phyloP scores from a whole-genome alignment of 2,329 filamentous ascomycete species.

The Aspergillus novofumigatus region DNA sequence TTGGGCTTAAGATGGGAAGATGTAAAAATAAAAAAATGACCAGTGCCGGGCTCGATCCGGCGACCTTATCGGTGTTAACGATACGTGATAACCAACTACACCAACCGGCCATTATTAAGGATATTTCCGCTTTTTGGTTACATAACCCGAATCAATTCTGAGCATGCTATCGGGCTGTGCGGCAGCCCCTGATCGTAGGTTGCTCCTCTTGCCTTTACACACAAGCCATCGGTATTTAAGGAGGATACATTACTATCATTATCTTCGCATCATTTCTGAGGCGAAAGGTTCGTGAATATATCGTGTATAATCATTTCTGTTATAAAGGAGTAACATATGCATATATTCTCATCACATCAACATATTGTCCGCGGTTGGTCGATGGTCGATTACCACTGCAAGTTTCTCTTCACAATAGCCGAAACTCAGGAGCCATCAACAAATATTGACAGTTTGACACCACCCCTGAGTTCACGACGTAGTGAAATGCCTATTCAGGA shows the following conservation, averaged over 20 bases:
- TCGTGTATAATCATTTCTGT: no score
- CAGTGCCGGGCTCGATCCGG: conserved; percentile 24
- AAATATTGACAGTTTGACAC: neutral
- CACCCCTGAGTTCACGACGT: neutral
- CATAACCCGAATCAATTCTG: neutral
- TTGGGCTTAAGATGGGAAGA: no score
- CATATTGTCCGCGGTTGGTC: no score
- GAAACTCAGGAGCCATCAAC: no score
- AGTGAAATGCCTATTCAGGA: neutral
- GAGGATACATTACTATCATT: neutral
- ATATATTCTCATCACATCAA: no score
- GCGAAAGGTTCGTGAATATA: no score
- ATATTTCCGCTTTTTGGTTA: neutral
- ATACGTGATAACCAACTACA: conserved; percentile 23
- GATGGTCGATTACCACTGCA: no score
- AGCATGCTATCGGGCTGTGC: no score
- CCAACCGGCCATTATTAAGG: conserved; percentile 1
- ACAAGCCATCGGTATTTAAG: neutral
- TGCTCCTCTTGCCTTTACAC: neutral
- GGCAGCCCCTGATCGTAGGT: no score
- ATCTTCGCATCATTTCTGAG: no score
- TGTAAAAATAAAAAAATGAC: neutral
- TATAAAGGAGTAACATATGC: no score
- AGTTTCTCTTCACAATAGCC: no score
- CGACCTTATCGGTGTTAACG: conserved; percentile 36